Evolutionary conservation across 2,329 filamentous ascomycete species (phyloP).

Genomic region (Diaporthe citri): DNA sequence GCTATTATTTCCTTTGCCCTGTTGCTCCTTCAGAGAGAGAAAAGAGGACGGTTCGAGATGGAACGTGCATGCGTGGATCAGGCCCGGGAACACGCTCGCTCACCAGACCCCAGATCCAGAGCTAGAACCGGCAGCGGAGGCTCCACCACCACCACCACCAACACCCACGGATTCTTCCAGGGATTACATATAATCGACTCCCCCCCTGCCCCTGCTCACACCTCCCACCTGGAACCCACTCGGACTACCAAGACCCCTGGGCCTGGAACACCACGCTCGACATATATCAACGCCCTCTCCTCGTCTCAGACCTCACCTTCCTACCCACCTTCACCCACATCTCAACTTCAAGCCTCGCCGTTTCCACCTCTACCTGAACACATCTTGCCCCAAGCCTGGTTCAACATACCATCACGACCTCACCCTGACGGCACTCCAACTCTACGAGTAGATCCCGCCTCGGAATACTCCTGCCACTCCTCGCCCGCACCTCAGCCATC

Average conservation of each 20-base stretch:
- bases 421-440: constrained; percentile 45
- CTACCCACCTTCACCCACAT: constrained; percentile 43
- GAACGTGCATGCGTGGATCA: constrained; percentile 46
- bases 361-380: constrained; percentile 47
- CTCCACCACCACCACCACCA: constrained; percentile 45
- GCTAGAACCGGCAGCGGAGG: constrained; percentile 48
- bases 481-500: constrained; percentile 30
- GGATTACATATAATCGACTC: constrained; percentile 46
- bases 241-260: constrained; percentile 44
- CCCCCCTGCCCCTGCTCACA: constrained; percentile 41
- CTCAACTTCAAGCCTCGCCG: constrained; percentile 45
- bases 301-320: constrained; percentile 45
- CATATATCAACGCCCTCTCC: constrained; percentile 47
- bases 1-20: constrained; percentile 39
- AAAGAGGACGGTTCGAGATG: constrained; percentile 45
- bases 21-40: constrained; percentile 44
- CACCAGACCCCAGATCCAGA: constrained; percentile 52
- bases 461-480: constrained; percentile 45
- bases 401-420: constrained; percentile 42
- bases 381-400: constrained; percentile 50
- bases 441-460: constrained; percentile 51
- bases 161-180: constrained; percentile 43
- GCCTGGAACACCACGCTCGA: constrained; percentile 43
- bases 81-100: constrained; percentile 49
- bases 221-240: constrained; percentile 42